Conservation (phyloP, 106 monocot genomes). For the Posidonia australis region DNA sequence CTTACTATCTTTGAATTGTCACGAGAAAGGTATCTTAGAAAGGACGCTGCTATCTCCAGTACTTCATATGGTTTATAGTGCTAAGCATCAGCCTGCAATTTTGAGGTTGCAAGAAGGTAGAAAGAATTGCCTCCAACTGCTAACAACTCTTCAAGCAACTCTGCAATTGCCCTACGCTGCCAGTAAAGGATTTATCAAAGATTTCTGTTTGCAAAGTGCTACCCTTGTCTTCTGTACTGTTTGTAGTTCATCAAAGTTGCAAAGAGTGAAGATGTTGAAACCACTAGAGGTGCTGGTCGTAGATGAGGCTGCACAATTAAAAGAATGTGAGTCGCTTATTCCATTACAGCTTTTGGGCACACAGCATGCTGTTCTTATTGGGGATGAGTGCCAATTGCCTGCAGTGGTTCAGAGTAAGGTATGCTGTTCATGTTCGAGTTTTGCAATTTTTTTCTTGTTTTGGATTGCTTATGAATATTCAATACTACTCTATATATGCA, state of each 20-base stretch:
- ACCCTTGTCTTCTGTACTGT: slow-evolving; percentile 21
- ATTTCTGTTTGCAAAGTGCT: slow-evolving; percentile 10
- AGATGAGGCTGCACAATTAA: slow-evolving; percentile 57
- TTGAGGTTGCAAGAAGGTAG: not conserved
- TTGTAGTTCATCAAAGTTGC: slow-evolving; percentile 13
- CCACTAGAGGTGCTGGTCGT: slow-evolving; percentile 22
- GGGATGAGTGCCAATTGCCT: slow-evolving; percentile 28
- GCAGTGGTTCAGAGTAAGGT: slow-evolving; percentile 26
- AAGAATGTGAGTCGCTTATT: too few species aligned
- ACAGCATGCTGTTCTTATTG: slow-evolving; percentile 22
- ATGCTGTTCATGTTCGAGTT: too few species aligned
- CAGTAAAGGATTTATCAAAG: not conserved
- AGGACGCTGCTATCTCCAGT: not conserved
- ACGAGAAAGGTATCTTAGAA: not conserved
- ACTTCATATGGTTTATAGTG: not conserved
- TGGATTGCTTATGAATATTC: too few species aligned
- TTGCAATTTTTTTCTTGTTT: too few species aligned
- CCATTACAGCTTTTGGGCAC: slow-evolving; percentile 17
- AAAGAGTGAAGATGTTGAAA: not conserved
- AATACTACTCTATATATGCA: too few species aligned
- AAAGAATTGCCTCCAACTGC: not conserved
- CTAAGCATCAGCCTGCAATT: not conserved
- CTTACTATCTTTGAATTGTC: not conserved
- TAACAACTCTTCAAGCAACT: not conserved
- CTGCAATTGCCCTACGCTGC: not conserved